Base-by-base conservation (phyloP, 306 rosid species). In the Cucurbita maxima region DNA sequence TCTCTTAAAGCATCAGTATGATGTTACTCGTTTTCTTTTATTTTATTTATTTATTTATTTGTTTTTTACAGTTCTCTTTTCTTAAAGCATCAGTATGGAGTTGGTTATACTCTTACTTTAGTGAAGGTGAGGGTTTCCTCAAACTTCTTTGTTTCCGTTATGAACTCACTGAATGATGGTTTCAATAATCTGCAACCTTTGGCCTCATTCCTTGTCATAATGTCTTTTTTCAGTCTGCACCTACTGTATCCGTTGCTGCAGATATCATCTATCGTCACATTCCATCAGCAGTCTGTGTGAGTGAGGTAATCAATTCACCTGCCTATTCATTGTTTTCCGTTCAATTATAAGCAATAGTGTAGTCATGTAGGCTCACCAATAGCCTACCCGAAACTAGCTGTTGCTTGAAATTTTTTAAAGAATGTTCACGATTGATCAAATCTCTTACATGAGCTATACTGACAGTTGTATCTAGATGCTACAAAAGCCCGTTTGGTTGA, bases 81-180 rank as follows among this genome's bases (percentile, higher is more conserved):
- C 87, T 82, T 93, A 92, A 93, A 93, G 92, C 98, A 87, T 82
- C 92, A 88, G 51, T 93, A 88, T 50, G 98, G 98, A 71, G 98
- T 93, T 72, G 98, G 98, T 67, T 93, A 93, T 84, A 93, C 96
- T 74, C 84, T 93, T 47, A 93, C 98, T 61, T 83, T 93, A 71
- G 98, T 87, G 74, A 93, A 93, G 97, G 72, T 67, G 34, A 62
- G 16, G 30, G 96, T 90, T 69, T 82, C 83, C 22, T 79, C 80
- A 78, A 54, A 13, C 64, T 62, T 77, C 50, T 58, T 25, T 67
- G 47, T 14, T 76, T 66, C 78, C 75, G 67, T 55, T 76, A 14
- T 60, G 66, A 77, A 77, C 58, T 78, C 53, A 77, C 37, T 54
- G 11, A 19, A 20, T 67, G 72, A 67, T 45, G 40, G 72, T 45